Percentiles rank a stretch among this genome's conserved stretches.
phyloP scores from a whole-genome alignment of 768 basidiomycete genomes.

The Boletus rex-veris region DNA sequence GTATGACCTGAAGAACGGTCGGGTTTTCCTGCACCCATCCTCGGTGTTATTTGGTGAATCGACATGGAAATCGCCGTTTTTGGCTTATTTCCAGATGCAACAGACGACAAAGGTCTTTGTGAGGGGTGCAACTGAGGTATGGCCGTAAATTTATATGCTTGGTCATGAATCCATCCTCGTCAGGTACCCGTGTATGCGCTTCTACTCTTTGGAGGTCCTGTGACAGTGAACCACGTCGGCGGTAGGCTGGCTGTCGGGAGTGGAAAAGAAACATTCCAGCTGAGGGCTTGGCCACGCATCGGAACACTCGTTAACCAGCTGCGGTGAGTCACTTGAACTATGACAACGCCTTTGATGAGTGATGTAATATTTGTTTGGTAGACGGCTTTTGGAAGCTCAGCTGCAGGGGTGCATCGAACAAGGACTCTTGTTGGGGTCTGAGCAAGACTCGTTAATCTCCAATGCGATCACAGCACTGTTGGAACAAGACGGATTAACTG shows the following conservation, averaged over 20 bases:
- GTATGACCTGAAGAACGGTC: constrained; percentile 58
- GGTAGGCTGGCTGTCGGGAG: constrained; percentile 69
- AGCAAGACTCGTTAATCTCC: constrained; percentile 51
- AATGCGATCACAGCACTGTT: constrained; percentile 42
- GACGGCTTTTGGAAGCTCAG: constrained; percentile 68
- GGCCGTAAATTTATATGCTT: constrained; percentile 7
- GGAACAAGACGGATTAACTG: constrained; percentile 34
- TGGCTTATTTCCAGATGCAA: constrained; percentile 82
- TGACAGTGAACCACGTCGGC: constrained; percentile 73
- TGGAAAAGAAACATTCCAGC: constrained; percentile 50
- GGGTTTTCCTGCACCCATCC: constrained; percentile 81
- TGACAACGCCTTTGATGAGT: background rate
- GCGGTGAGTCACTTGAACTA: constrained; percentile 48
- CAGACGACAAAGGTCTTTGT: constrained; percentile 82
- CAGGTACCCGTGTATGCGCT: constrained; percentile 87
- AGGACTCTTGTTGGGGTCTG: constrained; percentile 45
- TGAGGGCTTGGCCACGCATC: constrained; percentile 86
- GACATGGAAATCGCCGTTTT: constrained; percentile 73
- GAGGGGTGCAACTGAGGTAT: constrained; percentile 82
- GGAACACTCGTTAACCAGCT: constrained; percentile 86
- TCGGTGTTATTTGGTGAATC: constrained; percentile 74
- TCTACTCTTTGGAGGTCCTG: constrained; percentile 77
- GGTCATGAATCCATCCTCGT: background rate
- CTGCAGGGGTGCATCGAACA: constrained; percentile 63
- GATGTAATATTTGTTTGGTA: constrained; percentile 20